phyloP scores from a whole-genome alignment of 208 protist species.

The Crithidia sp. region DNA sequence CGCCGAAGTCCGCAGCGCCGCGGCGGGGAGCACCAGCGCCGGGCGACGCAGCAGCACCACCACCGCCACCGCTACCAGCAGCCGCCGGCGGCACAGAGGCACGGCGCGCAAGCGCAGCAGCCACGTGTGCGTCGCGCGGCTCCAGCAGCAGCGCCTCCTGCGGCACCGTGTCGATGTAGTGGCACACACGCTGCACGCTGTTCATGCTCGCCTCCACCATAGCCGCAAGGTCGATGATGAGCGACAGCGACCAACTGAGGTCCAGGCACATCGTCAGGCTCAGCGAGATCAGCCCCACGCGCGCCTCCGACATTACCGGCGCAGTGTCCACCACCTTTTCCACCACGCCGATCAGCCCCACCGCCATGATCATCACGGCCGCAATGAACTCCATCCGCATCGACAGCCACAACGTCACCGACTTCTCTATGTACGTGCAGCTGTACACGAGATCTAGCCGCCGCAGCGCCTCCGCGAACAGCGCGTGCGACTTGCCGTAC shows the following conservation, averaged over 20 bases:
- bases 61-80: not conserved
- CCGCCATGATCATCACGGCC: conserved; percentile 42
- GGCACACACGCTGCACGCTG: conserved; percentile 64
- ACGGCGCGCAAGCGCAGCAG: not conserved
- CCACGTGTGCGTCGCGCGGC: conserved; percentile 16
- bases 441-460: conserved; percentile 58
- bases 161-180: conserved; percentile 64
- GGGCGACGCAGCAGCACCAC: too few relatives aligned
- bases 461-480: conserved; percentile 39
- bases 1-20: conserved; percentile 7
- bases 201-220: conserved; percentile 77
- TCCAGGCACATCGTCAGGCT: conserved; percentile 74
- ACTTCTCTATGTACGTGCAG: conserved; percentile 48
- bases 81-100: not conserved
- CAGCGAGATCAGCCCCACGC: conserved; percentile 68
- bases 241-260: conserved; percentile 42
- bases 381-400: conserved; percentile 89
- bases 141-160: conserved; percentile 50
- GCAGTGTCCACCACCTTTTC: conserved; percentile 31
- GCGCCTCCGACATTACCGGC: conserved; percentile 22
- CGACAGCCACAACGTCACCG: conserved; percentile 84
- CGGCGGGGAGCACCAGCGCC: not conserved
- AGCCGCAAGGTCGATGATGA: conserved; percentile 35
- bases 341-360: conserved; percentile 45
- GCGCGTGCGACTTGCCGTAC: conserved; percentile 45